A percentile compares a stretch with the other conserved stretches of the same genome.
Conservation (phyloP, 257 asterid genomes). For the Datura wrightii region DNA sequence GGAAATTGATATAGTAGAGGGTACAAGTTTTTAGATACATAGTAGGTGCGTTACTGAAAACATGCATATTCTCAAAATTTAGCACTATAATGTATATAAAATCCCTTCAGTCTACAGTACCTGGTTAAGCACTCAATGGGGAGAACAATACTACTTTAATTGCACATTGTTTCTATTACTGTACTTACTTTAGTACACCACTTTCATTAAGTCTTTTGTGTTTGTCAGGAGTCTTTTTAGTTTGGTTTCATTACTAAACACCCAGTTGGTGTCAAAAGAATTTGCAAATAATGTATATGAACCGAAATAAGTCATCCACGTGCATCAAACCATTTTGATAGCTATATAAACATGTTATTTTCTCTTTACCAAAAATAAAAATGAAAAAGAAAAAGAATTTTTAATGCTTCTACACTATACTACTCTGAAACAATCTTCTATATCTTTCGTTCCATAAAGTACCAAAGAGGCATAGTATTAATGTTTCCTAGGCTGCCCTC, state of each 20-base stretch:
- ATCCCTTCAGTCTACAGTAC: background rate
- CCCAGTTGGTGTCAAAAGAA: background rate
- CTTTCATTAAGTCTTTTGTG: background rate
- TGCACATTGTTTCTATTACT: background rate
- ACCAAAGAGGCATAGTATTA: background rate
- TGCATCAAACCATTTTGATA: background rate
- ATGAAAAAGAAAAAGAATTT: background rate
- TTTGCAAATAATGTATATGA: background rate
- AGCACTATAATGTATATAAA: background rate
- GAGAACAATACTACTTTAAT: background rate
- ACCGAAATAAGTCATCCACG: background rate
- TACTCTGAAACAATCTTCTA: background rate
- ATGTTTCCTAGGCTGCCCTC: background rate
- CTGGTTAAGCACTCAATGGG: background rate
- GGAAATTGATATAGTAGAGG: background rate
- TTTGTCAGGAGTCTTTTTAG: background rate
- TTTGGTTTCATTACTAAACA: background rate
- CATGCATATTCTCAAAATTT: constrained; percentile 13
- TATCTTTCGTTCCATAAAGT: background rate
- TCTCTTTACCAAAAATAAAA: constrained; percentile 1
- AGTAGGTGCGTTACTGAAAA: background rate
- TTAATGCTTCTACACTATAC: background rate
- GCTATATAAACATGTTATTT: background rate
- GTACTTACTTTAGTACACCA: constrained; percentile 22
- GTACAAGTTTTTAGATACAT: background rate